Conservation (phyloP, 106 monocot genomes). For the Dendrobium huoshanense region DNA sequence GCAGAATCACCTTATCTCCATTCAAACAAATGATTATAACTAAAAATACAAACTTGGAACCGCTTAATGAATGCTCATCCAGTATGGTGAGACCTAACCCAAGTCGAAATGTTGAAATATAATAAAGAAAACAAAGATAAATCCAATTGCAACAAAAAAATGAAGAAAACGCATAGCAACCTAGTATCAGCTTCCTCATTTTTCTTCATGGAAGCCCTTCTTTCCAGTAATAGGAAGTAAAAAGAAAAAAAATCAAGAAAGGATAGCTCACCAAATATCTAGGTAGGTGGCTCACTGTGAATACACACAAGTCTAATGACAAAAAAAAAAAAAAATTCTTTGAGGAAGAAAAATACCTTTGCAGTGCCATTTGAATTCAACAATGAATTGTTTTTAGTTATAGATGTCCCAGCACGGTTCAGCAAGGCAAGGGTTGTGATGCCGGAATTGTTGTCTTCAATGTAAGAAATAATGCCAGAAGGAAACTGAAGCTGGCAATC, state of each 20-base stretch:
- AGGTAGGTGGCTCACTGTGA: no score
- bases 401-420: conserved; percentile 54
- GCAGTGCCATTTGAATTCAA: conserved; percentile 9
- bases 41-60: no score
- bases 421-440: conserved; percentile 47
- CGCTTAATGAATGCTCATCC: no score
- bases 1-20: neutral
- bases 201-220: neutral
- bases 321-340: neutral
- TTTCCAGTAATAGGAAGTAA: no score
- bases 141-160: neutral
- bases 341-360: conserved; percentile 23
- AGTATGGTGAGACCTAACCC: no score
- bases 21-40: no score
- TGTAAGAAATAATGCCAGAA: conserved; percentile 55
- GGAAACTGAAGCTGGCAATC: conserved; percentile 63
- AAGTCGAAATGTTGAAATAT: neutral
- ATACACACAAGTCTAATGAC: no score
- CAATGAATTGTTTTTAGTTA: conserved; percentile 17
- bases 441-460: conserved; percentile 67
- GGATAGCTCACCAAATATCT: no score
- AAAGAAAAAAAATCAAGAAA: no score
- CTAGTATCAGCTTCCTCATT: neutral
- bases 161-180: no score
- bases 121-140: neutral